These are phyloP conservation scores for Bipolaris cookei DNA, from an alignment of 2,329 filamentous ascomycete genomes.

Conservation along the genomic window DNA sequence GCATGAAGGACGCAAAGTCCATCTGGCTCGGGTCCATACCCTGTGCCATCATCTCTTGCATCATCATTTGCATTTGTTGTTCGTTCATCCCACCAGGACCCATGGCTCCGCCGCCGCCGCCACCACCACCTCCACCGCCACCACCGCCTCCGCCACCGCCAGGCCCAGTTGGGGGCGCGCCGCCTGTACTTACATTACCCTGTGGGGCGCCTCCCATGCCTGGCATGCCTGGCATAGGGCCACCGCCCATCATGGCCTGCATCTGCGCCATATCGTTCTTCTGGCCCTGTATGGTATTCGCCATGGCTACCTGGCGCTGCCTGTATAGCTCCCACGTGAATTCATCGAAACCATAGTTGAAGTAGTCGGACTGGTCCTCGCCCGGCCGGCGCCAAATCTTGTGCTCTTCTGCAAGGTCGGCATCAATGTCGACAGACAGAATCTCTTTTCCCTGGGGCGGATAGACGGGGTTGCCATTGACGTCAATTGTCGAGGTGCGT, in stretches of 20 bases:
- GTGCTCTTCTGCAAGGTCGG: slow-evolving; percentile 68
- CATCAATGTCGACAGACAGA: slow-evolving; percentile 58
- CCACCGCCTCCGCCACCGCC: slow-evolving; percentile 7
- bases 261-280: slow-evolving; percentile 72
- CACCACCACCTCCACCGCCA: slow-evolving; percentile 2
- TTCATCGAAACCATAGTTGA: slow-evolving; percentile 99
- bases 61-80: slow-evolving; percentile 65
- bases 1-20: slow-evolving; percentile 46
- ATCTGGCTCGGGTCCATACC: slow-evolving; percentile 50
- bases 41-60: slow-evolving; percentile 60
- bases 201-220: slow-evolving; percentile 29
- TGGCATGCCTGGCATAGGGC: slow-evolving; percentile 36
- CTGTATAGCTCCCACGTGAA: slow-evolving; percentile 98
- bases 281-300: slow-evolving; percentile 78
- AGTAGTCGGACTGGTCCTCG: slow-evolving; percentile 94
- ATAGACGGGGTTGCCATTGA: slow-evolving; percentile 82
- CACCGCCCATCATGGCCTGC: slow-evolving; percentile 61
- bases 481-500: slow-evolving; percentile 80
- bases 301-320: slow-evolving; percentile 80
- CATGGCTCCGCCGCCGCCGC: slow-evolving; percentile 9
- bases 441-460: slow-evolving; percentile 78
- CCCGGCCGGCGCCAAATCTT: slow-evolving; percentile 97
- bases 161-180: slow-evolving; percentile 44
- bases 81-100: slow-evolving; percentile 53
- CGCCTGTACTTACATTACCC: slow-evolving; percentile 22